A percentile compares a stretch with the other conserved stretches of the same genome.
phyloP scores from a whole-genome alignment of 2,329 filamentous ascomycete species.

The Curvularia sp. region DNA sequence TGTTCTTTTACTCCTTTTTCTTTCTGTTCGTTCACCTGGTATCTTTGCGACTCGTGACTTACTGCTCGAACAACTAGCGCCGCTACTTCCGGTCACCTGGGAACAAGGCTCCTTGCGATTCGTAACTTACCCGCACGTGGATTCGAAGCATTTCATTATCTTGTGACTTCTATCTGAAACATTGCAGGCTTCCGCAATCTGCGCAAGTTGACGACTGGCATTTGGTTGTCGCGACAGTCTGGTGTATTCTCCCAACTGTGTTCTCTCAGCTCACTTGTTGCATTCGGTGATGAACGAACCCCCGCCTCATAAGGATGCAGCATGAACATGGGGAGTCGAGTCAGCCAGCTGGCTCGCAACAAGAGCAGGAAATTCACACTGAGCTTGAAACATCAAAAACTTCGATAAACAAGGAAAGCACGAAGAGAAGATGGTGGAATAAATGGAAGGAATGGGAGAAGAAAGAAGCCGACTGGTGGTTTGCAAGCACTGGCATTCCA shows the following conservation, averaged over 20 bases:
- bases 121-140: not conserved
- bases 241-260: not conserved
- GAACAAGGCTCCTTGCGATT: not conserved
- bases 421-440: constrained; percentile 21
- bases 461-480: constrained; percentile 49
- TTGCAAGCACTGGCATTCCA: constrained; percentile 50
- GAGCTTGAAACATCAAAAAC: not conserved
- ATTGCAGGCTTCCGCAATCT: not conserved
- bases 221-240: not conserved
- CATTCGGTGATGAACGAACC: constrained; percentile 5
- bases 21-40: not conserved
- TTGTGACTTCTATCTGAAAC: not conserved
- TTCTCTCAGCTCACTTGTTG: not conserved
- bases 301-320: constrained; percentile 10
- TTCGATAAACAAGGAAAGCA: not conserved
- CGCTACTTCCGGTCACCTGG: constrained; percentile 20
- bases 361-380: not conserved
- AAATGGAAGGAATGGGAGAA: constrained; percentile 24
- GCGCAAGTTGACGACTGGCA: no score
- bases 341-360: not conserved
- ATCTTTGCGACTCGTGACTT: not conserved
- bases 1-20: not conserved
- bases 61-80: constrained; percentile 19
- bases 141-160: not conserved
- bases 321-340: constrained; percentile 6